These are phyloP conservation scores for Magnolia sinica DNA, from an alignment of 164 flowering plant species.

Conservation along the genomic window DNA sequence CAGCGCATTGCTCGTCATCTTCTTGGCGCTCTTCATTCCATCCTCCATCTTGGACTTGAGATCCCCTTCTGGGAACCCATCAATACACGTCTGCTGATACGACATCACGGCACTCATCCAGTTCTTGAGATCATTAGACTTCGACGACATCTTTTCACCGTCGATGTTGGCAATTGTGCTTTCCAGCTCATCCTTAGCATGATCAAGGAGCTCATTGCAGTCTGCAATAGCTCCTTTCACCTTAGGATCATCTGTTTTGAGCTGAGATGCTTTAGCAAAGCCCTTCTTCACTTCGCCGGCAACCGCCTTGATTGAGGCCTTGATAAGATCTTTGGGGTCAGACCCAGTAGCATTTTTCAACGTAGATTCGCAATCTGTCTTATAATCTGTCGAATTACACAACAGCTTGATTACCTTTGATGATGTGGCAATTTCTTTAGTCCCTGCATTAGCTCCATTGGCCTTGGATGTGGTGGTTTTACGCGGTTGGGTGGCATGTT, in stretches of 20 bases:
- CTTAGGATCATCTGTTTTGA: conserved; percentile 30
- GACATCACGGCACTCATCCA: conserved; percentile 86
- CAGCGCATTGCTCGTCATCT: conserved; percentile 63
- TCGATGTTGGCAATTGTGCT: conserved; percentile 21
- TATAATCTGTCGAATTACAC: conserved; percentile 49
- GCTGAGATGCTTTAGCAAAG: conserved; percentile 13
- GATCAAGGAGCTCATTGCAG: conserved; percentile 44
- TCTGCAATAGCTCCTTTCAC: conserved; percentile 56
- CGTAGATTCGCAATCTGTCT: conserved; percentile 38
- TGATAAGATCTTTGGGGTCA: conserved; percentile 31
- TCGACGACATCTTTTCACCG: background rate
- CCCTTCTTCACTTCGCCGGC: conserved; percentile 35
- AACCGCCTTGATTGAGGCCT: conserved; percentile 40
- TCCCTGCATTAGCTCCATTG: background rate
- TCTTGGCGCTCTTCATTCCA: conserved; percentile 29
- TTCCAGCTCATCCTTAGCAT: conserved; percentile 51
- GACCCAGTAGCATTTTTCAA: conserved; percentile 23
- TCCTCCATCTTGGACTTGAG: conserved; percentile 36
- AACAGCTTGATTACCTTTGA: conserved; percentile 30
- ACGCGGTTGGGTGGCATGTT: background rate
- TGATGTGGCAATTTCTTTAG: background rate
- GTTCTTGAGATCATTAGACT: conserved; percentile 42
- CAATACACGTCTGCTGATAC: conserved; percentile 70
- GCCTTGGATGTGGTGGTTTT: background rate
- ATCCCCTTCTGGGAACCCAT: conserved; percentile 58